A percentile compares a stretch with the other conserved stretches of the same genome.
Evolutionary conservation across 306 rosid genomes (phyloP).

Genomic region (Mucuna pruriens): DNA sequence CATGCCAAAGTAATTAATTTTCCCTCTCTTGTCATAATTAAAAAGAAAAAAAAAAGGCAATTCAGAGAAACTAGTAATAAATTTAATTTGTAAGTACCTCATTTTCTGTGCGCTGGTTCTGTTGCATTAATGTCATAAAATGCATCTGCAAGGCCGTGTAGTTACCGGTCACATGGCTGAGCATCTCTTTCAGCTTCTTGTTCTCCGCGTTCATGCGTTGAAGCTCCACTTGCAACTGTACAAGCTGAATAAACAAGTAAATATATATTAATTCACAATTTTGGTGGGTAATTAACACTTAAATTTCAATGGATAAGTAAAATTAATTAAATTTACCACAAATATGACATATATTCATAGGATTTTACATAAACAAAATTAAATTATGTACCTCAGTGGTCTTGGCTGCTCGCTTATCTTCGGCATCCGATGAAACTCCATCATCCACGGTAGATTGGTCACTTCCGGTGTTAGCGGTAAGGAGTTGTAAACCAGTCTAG

Average conservation of each 20-base stretch:
- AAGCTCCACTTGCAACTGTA: constrained; percentile 72
- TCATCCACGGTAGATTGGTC: constrained; percentile 91
- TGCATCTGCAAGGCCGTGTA: constrained; percentile 84
- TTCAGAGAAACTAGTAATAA: neutral
- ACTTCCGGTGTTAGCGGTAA: constrained; percentile 79
- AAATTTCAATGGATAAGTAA: neutral
- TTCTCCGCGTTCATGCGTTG: constrained; percentile 81
- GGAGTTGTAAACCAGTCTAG: constrained; percentile 86
- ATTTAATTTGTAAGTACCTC: constrained; percentile 41
- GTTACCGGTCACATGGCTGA: constrained; percentile 69
- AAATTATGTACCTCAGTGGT: constrained; percentile 61
- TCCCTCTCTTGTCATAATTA: neutral
- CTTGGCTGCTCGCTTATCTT: constrained; percentile 65
- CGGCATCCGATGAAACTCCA: constrained; percentile 74
- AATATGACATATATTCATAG: neutral
- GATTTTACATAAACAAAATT: neutral
- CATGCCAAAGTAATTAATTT: neutral
- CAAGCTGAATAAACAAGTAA: constrained; percentile 54
- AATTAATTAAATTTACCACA: neutral
- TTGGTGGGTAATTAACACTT: neutral
- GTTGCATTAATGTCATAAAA: constrained; percentile 63
- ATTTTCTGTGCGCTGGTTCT: constrained; percentile 42
- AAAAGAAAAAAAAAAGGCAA: neutral
- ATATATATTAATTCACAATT: neutral
- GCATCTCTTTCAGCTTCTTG: constrained; percentile 79